Evolutionary conservation across 352 stramenopile species (phyloP), one percentile per base, ranked within the genome.

Genomic region (Globisporangium lucens): DNA sequence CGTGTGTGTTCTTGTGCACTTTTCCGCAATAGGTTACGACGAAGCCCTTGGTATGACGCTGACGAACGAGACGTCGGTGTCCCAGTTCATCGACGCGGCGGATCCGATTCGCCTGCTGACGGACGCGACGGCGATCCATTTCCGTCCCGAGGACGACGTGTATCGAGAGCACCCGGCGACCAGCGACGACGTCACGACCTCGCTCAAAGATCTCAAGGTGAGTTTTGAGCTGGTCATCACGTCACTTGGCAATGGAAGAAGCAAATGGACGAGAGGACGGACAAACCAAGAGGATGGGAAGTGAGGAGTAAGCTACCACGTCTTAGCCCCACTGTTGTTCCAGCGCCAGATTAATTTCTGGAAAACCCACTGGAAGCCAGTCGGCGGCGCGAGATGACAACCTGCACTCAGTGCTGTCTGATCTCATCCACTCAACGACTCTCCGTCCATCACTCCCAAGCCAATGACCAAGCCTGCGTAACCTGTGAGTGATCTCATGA

Each of bases 81-180:
- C 82, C 7, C 89, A 97, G 56, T 97, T 97, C 59, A 74, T 97
- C 3, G 85, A 93, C 30, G 80, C 76, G 0, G 88, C 93, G 29
- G 97, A 99, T 67, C 97, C 98, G 5, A 98, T 99, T 61, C 90
- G 97, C 51, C 77, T 99, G 27, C 69, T 99, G 13, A 98, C 93
- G 3, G 91, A 98, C 59, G 93, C 91, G 41, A 99, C 95, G 0
- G 90, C 96, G 20, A 90, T 99, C 22, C 81, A 82, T 0, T 99
- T 99, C 75, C 61, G 90, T 13, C 79, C 82, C 0, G 77, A 89
- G 43, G 88, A 94, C 41, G 80, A 93, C 43, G 82, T 94, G n/a
- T 96, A 93, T 66, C 82, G 78, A 0, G 81, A 93, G 0, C 89
- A 95, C 71, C 78, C 80, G 3, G 63, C 77, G 9, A 98, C 94